These are phyloP conservation scores for Lonicera japonica DNA, from an alignment of 129 eudicot genomes.

Conservation along the genomic window DNA sequence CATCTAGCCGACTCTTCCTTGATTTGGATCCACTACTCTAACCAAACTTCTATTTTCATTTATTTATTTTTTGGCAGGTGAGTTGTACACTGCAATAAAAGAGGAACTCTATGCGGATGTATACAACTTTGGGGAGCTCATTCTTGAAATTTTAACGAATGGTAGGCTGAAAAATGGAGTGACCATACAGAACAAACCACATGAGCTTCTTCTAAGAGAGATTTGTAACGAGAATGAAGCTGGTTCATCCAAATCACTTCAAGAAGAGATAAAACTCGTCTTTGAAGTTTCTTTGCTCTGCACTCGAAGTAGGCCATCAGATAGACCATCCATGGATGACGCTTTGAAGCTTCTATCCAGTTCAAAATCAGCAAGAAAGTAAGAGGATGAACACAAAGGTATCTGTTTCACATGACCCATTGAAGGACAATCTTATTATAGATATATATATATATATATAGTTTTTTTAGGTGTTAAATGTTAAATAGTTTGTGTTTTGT, in stretches of 20 bases:
- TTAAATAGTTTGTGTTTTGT: slow-evolving; percentile 23
- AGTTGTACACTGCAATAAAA: slow-evolving; percentile 30
- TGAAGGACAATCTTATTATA: background rate
- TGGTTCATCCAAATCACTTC: slow-evolving; percentile 28
- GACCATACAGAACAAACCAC: slow-evolving; percentile 29
- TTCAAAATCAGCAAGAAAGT: slow-evolving; percentile 27
- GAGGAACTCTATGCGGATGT: slow-evolving; percentile 58
- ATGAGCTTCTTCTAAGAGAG: slow-evolving; percentile 48
- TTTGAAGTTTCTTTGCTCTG: slow-evolving; percentile 63
- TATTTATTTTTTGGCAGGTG: slow-evolving; percentile 35
- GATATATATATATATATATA: slow-evolving; percentile 3
- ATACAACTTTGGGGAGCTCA: slow-evolving; percentile 61
- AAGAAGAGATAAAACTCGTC: slow-evolving; percentile 48
- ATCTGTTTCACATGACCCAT: background rate
- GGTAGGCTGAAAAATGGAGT: slow-evolving; percentile 54
- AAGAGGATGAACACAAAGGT: background rate
- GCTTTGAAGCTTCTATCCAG: slow-evolving; percentile 56
- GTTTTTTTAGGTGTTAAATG: slow-evolving; percentile 13
- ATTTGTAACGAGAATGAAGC: slow-evolving; percentile 47
- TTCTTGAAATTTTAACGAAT: slow-evolving; percentile 58
- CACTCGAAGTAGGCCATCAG: slow-evolving; percentile 45
- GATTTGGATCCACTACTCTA: too few species aligned
- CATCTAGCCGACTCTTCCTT: background rate
- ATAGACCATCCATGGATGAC: slow-evolving; percentile 70
- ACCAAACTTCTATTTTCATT: too few species aligned